These are phyloP conservation scores for Venturiaceae sp. DNA, from an alignment of 2,329 filamentous ascomycete genomes.

Conservation along the genomic window DNA sequence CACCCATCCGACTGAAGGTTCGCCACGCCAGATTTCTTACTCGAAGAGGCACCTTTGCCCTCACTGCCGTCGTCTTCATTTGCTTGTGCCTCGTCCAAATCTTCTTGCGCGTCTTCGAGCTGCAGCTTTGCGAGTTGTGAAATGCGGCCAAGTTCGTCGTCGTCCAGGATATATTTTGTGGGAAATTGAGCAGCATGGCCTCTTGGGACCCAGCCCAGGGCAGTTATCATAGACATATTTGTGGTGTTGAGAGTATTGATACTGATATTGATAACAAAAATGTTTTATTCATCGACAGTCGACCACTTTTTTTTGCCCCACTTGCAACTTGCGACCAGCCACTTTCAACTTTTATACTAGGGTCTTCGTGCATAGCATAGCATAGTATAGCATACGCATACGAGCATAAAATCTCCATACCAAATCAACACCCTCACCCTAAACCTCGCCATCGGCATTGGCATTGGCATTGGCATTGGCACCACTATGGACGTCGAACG, in stretches of 20 bases:
- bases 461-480: background rate
- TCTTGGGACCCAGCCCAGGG: constrained; percentile 43
- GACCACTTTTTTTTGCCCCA: background rate
- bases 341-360: no score
- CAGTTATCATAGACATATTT: constrained; percentile 46
- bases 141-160: constrained; percentile 41
- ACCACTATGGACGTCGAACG: constrained; percentile 27
- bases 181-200: constrained; percentile 40
- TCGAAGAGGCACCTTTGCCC: constrained; percentile 14
- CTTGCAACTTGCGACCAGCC: background rate
- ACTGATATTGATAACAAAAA: background rate
- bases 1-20: background rate
- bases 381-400: no score
- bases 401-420: no score
- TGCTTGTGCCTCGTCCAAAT: constrained; percentile 44
- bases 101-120: constrained; percentile 64
- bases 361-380: background rate
- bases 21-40: constrained; percentile 6
- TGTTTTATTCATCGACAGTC: background rate
- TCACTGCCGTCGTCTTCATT: constrained; percentile 18
- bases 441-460: no score
- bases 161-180: constrained; percentile 39
- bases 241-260: background rate
- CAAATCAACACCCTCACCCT: no score
- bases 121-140: constrained; percentile 48